These are phyloP conservation scores for Talaromyces piceae DNA, from an alignment of 2,329 filamentous ascomycete species.

Conservation along the genomic window DNA sequence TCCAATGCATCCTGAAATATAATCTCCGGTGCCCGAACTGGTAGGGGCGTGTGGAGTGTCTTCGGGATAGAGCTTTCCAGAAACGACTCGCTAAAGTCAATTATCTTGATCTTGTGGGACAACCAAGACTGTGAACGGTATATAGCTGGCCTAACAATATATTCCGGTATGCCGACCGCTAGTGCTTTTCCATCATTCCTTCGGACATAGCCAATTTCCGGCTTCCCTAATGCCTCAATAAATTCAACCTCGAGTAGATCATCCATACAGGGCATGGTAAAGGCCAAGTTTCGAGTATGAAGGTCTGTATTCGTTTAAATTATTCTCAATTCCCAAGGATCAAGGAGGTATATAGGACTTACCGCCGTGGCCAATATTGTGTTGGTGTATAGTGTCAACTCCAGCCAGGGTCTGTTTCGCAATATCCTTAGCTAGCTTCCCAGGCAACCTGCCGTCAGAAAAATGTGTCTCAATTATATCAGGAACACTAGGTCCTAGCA, in stretches of 20 bases:
- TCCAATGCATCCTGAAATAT: constrained; percentile 31
- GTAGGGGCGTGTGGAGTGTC: constrained; percentile 24
- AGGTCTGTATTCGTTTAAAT: constrained; percentile 19
- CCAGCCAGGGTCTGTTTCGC: constrained; percentile 33
- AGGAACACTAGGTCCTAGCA: constrained; percentile 1
- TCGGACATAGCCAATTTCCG: constrained; percentile 19
- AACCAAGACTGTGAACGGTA: constrained; percentile 12
- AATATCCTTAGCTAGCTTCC: constrained; percentile 35
- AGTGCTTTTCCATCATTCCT: constrained; percentile 18
- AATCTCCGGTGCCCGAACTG: constrained; percentile 31
- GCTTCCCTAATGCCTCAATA: constrained; percentile 18
- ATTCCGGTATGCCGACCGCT: constrained; percentile 17
- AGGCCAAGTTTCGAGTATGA: constrained; percentile 22
- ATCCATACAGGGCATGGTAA: constrained; percentile 15
- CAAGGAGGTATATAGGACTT: constrained; percentile 5
- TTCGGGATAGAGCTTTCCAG: neutral
- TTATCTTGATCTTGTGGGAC: constrained; percentile 20
- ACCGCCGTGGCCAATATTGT: constrained; percentile 36
- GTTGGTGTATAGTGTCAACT: constrained; percentile 32
- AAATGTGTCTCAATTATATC: constrained; percentile 1
- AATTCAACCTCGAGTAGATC: constrained; percentile 15
- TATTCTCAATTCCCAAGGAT: neutral
- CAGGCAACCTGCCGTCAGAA: constrained; percentile 18
- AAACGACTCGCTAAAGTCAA: constrained; percentile 37
- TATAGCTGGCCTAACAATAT: constrained; percentile 18